phyloP scores from a whole-genome alignment of 257 asterid species.

The Rauvolfia tetraphylla region DNA sequence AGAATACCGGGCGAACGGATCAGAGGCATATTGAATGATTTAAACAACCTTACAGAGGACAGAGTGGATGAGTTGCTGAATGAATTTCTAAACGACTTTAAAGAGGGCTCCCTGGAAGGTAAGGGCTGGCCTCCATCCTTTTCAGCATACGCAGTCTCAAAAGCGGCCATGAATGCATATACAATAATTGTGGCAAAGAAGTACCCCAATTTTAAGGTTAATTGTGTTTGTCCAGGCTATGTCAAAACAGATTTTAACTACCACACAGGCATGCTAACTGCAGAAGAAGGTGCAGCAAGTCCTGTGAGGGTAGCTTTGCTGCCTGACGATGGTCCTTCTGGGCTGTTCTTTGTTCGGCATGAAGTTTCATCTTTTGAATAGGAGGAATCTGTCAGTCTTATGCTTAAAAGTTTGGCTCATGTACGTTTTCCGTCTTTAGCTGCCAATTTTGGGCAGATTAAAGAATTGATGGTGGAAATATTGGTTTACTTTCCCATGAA shows the following conservation, averaged over 20 bases:
- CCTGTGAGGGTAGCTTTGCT: constrained; percentile 9
- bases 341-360: background rate
- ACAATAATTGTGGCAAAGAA: constrained; percentile 49
- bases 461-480: no score
- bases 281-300: constrained; percentile 45
- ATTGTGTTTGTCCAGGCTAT: constrained; percentile 57
- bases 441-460: no score
- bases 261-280: constrained; percentile 34
- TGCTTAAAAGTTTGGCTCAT: no score
- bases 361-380: background rate
- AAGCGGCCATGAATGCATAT: constrained; percentile 55
- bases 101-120: constrained; percentile 32
- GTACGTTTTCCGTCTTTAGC: no score
- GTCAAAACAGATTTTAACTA: constrained; percentile 42
- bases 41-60: constrained; percentile 42
- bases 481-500: no score
- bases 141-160: constrained; percentile 36
- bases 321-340: constrained; percentile 11
- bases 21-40: constrained; percentile 34
- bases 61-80: constrained; percentile 41
- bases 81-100: constrained; percentile 45
- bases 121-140: constrained; percentile 49
- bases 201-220: constrained; percentile 33
- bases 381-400: no score
- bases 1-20: constrained; percentile 42